A percentile compares a stretch with the other conserved stretches of the same genome.
phyloP scores from a whole-genome alignment of 192 early-diverging fungal genomes.

The Dissophora globulifera region DNA sequence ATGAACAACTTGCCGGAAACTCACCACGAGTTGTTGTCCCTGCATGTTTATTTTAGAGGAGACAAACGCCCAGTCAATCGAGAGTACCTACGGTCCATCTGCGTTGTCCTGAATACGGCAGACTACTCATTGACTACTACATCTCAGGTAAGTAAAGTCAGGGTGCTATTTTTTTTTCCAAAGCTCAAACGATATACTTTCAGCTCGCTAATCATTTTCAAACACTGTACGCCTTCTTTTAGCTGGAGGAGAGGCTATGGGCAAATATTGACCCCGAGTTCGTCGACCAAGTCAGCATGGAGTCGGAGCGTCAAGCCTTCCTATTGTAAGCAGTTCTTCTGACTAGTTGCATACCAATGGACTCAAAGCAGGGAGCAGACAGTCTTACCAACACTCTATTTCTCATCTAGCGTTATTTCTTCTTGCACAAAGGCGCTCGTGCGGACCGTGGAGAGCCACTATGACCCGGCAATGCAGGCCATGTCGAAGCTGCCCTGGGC shows the following conservation, averaged over 20 bases:
- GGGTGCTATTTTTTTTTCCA: too few relatives aligned
- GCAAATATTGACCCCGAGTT: constrained; percentile 82
- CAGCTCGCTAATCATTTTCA: too few relatives aligned
- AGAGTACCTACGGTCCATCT: constrained; percentile 77
- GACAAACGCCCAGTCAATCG: constrained; percentile 69
- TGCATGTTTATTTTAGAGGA: too few relatives aligned
- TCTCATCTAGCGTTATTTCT: constrained; percentile 63
- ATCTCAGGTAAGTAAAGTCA: constrained; percentile 66
- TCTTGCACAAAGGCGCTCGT: constrained; percentile 76
- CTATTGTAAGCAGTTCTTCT: constrained; percentile 64
- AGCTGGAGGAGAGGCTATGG: constrained; percentile 92
- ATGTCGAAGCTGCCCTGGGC: constrained; percentile 88
- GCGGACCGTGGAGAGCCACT: constrained; percentile 68
- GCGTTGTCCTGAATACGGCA: constrained; percentile 90
- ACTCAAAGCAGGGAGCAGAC: too few relatives aligned
- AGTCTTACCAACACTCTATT: constrained; percentile 4
- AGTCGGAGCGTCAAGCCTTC: constrained; percentile 81
- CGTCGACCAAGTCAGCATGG: constrained; percentile 76
- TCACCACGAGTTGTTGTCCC: too few relatives aligned
- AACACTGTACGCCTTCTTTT: too few relatives aligned
- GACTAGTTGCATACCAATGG: too few relatives aligned
- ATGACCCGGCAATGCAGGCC: constrained; percentile 73
- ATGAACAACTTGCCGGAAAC: too few relatives aligned
- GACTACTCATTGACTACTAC: constrained; percentile 94
- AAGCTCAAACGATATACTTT: too few relatives aligned